These are phyloP conservation scores for Isoetes engelmannii DNA, from an alignment of 83 land plant genomes.

Conservation along the genomic window DNA sequence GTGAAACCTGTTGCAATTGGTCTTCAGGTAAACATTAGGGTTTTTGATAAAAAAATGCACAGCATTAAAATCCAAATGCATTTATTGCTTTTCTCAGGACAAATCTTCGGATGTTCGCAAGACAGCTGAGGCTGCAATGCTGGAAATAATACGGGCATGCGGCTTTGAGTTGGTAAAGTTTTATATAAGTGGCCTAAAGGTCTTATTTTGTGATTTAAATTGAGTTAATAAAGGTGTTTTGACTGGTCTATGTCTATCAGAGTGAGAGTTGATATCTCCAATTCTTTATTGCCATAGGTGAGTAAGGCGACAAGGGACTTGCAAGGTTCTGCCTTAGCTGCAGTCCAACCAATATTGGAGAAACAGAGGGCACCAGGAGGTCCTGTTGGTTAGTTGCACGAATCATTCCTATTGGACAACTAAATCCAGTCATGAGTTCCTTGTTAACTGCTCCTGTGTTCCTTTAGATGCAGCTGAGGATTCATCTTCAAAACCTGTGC, in stretches of 20 bases:
- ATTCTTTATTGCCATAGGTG: constrained; percentile 31
- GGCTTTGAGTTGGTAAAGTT: constrained; percentile 34
- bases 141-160: constrained; percentile 64
- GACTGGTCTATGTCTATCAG: neutral
- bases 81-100: constrained; percentile 45
- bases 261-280: neutral
- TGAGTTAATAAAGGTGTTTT: neutral
- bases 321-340: constrained; percentile 60
- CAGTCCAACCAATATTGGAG: constrained; percentile 49
- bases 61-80: no score
- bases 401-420: neutral
- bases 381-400: neutral
- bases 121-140: constrained; percentile 66
- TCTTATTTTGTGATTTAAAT: neutral
- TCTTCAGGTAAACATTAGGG: constrained; percentile 42
- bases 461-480: constrained; percentile 2
- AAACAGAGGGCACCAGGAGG: constrained; percentile 47
- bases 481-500: constrained; percentile 1
- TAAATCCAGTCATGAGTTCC: neutral
- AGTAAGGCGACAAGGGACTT: constrained; percentile 59
- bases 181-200: neutral
- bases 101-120: constrained; percentile 93
- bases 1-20: constrained; percentile 72
- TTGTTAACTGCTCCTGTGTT: neutral
- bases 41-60: no score